phyloP scores from a whole-genome alignment of 108 stramenopile species.

The Parmales sp. region DNA sequence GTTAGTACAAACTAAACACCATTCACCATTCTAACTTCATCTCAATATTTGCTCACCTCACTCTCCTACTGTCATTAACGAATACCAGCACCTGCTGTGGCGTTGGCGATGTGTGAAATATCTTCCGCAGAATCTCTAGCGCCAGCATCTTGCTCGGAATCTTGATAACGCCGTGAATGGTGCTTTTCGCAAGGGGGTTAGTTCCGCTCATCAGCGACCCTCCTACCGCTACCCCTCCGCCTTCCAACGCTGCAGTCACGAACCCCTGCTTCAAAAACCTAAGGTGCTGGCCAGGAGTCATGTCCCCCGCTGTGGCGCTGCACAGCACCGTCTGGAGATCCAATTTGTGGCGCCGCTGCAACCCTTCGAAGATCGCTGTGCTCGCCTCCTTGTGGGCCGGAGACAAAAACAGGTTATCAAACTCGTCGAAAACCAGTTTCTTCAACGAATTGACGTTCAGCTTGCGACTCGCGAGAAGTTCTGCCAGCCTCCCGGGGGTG shows the following conservation, averaged over 20 bases:
- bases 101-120: slow-evolving; percentile 71
- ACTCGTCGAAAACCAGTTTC: slow-evolving; percentile 77
- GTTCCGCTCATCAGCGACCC: neutral
- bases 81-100: slow-evolving; percentile 77
- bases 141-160: slow-evolving; percentile 57
- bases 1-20: neutral
- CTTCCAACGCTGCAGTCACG: slow-evolving; percentile 34
- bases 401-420: slow-evolving; percentile 70
- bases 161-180: slow-evolving; percentile 67
- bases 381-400: slow-evolving; percentile 67
- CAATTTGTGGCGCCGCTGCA: slow-evolving; percentile 50
- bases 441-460: slow-evolving; percentile 41
- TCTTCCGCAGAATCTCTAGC: slow-evolving; percentile 59
- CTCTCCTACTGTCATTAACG: slow-evolving; percentile 64
- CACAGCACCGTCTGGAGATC: slow-evolving; percentile 51
- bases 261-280: slow-evolving; percentile 10
- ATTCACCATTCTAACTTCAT: slow-evolving; percentile 9
- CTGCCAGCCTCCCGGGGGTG: slow-evolving; percentile 73
- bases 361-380: slow-evolving; percentile 41
- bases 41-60: slow-evolving; percentile 64
- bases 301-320: slow-evolving; percentile 71
- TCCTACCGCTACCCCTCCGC: neutral
- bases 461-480: slow-evolving; percentile 55
- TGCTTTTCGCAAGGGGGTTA: slow-evolving; percentile 41
- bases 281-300: slow-evolving; percentile 27